phyloP scores from a whole-genome alignment of 495 filamentous ascomycete species.

The Penicillium fimorum region DNA sequence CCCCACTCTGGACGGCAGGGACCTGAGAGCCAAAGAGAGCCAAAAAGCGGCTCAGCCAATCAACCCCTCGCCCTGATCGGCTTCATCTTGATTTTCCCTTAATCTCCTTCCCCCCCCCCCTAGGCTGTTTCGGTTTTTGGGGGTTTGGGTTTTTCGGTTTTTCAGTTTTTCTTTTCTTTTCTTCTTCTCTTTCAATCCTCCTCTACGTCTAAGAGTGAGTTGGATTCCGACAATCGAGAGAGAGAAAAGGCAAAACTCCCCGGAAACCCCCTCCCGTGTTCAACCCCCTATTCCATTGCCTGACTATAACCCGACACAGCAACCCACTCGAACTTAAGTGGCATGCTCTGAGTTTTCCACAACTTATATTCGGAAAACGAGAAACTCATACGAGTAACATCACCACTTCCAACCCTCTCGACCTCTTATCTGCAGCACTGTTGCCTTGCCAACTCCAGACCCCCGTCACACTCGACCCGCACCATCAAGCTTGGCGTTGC shows the following conservation, averaged over 20 bases:
- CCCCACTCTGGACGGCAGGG: neutral
- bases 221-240: neutral
- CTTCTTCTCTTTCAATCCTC: slow-evolving; percentile 1
- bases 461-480: slow-evolving; percentile 19
- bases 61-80: slow-evolving; percentile 5
- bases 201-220: slow-evolving; percentile 1
- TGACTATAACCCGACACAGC: slow-evolving; percentile 6
- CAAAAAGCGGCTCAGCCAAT: slow-evolving; percentile 13
- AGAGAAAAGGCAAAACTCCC: neutral
- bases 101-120: slow-evolving; percentile 11
- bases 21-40: neutral
- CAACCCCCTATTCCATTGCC: slow-evolving; percentile 6
- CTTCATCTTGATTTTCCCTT: slow-evolving; percentile 11
- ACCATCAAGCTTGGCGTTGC: slow-evolving; percentile 32
- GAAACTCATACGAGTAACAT: neutral
- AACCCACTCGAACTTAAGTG: neutral
- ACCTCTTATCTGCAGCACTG: slow-evolving; percentile 4
- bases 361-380: neutral
- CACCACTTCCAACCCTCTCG: neutral
- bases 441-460: slow-evolving; percentile 32
- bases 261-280: neutral
- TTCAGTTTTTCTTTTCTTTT: no score
- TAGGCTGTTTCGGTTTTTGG: slow-evolving; percentile 16
- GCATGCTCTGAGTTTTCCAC: slow-evolving; percentile 2
- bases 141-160: no score